These are phyloP conservation scores for Lichtheimia ramosa DNA, from an alignment of 371 early-diverging fungal genomes.

Conservation along the genomic window DNA sequence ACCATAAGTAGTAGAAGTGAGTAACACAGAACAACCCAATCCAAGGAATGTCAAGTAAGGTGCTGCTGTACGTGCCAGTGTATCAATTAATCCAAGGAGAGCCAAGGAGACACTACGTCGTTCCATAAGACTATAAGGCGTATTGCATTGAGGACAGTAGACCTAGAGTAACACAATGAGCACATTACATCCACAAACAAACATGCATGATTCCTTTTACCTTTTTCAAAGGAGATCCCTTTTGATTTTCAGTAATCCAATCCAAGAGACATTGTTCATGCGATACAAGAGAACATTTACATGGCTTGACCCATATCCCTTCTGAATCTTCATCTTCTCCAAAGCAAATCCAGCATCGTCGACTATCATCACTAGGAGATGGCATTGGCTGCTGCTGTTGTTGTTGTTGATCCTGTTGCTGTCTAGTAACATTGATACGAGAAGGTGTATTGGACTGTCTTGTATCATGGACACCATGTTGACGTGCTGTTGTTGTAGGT, in stretches of 20 bases:
- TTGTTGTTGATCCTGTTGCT: constrained; percentile 2
- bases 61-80: constrained; percentile 56
- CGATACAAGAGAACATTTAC: constrained; percentile 69
- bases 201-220: constrained; percentile 39
- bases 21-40: constrained; percentile 59
- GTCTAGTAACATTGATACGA: constrained; percentile 6
- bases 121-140: constrained; percentile 61
- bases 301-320: constrained; percentile 71
- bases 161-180: constrained; percentile 40
- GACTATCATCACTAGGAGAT: constrained; percentile 7
- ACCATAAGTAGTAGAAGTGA: constrained; percentile 66
- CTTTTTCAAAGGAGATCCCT: constrained; percentile 55
- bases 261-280: constrained; percentile 74
- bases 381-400: constrained; percentile 2
- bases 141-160: constrained; percentile 73
- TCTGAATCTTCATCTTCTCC: constrained; percentile 64
- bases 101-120: constrained; percentile 48
- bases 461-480: neutral
- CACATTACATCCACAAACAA: constrained; percentile 5
- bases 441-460: constrained; percentile 1
- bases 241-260: constrained; percentile 77
- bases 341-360: constrained; percentile 70
- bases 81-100: constrained; percentile 54
- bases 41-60: constrained; percentile 68
- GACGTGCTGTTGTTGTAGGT: neutral